A percentile compares a stretch with the other conserved stretches of the same genome.
Conservation (phyloP, 2,329 filamentous ascomycete genomes). For the Exophiala alcalophila region DNA sequence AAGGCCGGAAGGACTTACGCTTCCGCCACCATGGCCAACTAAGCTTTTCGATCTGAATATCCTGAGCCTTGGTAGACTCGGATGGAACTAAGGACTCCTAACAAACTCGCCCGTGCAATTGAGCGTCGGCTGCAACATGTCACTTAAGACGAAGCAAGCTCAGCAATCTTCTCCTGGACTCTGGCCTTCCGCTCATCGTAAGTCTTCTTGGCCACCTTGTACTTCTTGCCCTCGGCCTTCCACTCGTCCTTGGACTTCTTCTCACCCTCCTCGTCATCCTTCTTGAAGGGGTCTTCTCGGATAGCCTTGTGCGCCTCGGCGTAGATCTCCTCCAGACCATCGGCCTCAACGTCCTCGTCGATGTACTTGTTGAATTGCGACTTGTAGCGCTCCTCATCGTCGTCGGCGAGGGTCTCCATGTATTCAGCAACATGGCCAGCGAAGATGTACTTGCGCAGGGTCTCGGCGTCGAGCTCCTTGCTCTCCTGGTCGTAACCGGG, state of each 20-base stretch:
- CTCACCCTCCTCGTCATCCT: slow-evolving; percentile 67
- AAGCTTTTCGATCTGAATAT: too few relatives aligned
- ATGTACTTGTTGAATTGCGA: slow-evolving; percentile 97
- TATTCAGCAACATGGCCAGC: slow-evolving; percentile 98
- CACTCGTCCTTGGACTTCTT: slow-evolving; percentile 98
- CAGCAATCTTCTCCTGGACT: slow-evolving; percentile 87
- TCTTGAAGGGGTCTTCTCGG: slow-evolving; percentile 97
- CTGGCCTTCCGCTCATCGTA: slow-evolving; percentile 78
- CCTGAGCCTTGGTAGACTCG: too few relatives aligned
- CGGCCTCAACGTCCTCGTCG: slow-evolving; percentile 93
- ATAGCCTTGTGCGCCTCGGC: slow-evolving; percentile 91
- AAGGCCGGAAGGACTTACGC: too few relatives aligned
- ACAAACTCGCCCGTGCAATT: too few relatives aligned
- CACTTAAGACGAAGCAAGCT: slow-evolving; percentile 57
- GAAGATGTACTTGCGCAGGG: slow-evolving; percentile 98
- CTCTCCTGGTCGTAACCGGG: slow-evolving; percentile 94
- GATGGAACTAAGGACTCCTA: too few relatives aligned
- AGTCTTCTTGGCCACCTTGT: slow-evolving; percentile 71
- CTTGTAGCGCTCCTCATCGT: slow-evolving; percentile 99
- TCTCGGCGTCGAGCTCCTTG: slow-evolving; percentile 97
- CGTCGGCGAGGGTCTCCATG: slow-evolving; percentile 99
- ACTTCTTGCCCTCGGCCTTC: slow-evolving; percentile 94
- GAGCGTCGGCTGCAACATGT: too few relatives aligned
- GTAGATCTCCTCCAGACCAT: slow-evolving; percentile 96
- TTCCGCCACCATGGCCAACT: too few relatives aligned